phyloP scores from a whole-genome alignment of 225 moss, liverwort and hornwort species.

The Antitrichia curtipendula region DNA sequence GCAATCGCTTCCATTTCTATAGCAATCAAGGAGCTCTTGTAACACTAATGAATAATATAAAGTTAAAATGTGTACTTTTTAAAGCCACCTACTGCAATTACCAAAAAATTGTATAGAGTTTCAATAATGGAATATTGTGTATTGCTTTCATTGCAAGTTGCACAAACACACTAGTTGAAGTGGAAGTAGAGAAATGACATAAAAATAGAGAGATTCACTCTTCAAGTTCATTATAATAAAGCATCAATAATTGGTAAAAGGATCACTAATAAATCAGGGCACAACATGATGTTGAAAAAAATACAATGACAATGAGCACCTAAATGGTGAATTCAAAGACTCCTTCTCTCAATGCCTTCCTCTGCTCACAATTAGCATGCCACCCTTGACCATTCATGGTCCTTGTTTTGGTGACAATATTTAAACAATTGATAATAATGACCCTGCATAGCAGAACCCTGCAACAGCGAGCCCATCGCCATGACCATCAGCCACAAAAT shows the following conservation, averaged over 20 bases:
- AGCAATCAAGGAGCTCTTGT: neutral
- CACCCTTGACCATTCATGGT: neutral
- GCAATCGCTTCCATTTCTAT: neutral
- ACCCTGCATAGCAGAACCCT: neutral
- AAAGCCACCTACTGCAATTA: neutral
- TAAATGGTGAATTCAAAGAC: neutral
- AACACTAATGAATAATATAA: neutral
- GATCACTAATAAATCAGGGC: neutral
- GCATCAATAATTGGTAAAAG: too few relatives aligned
- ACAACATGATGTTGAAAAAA: neutral
- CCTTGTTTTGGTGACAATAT: neutral
- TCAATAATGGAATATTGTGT: neutral
- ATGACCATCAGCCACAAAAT: neutral
- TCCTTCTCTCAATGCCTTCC: neutral
- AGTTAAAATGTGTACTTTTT: neutral
- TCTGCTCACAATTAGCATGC: neutral
- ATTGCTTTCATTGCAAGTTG: neutral
- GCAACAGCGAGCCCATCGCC: neutral
- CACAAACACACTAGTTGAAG: neutral
- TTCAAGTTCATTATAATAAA: neutral
- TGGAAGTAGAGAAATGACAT: neutral
- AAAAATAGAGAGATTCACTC: too few relatives aligned
- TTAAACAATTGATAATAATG: neutral
- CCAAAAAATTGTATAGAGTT: accelerated
- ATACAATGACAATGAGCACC: neutral